Evolutionary conservation across 805 yeast genomes (phyloP), one percentile per base, ranked within the genome.

Genomic region (Jamesozyma jinghongensis): DNA sequence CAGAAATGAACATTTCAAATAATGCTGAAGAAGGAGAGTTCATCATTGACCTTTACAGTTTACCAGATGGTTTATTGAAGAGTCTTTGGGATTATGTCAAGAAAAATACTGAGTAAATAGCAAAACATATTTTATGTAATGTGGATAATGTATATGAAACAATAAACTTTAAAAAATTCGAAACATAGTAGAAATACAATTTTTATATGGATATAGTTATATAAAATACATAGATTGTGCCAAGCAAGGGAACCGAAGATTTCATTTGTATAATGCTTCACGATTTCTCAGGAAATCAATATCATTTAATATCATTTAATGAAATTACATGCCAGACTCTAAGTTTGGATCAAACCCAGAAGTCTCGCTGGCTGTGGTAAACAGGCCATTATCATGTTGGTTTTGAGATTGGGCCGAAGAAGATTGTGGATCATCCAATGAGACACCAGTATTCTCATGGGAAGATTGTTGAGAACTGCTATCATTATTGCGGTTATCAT

Each of bases 11-110:
- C 66, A 83, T 92, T 53, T 87, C 88, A 60, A 92, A 92, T 63
- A 95, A 90, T 57, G 87, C 84, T 37, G 97, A 90, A 47, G 90
- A 86, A 53, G 97, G 97, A 40, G 97, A 92, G 68, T 92, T 92
- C 63, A 87, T 94, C 41, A 85, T 92, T 84, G 98, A 92, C 66
- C 73, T 92, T 52, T 88, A 78, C 63, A 88, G 97, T 22, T 71
- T 92, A 52, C 98, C 98, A 17, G 97, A 90, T 61, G 79, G 84
- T 31, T 69, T 92, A 61, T 74, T 92, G 60, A 86, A 85, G 68
- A 84, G 94, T 70, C 71, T 92, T 63, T 87, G 94, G 94, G 97
- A 92, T 53, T 88, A 84, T 61, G 94, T 88, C 36, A 81, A 81
- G 64, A 85, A 84, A 64, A 81, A 85, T 52, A 62, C 65, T 25